These are phyloP conservation scores for Collybiopsis confluens DNA, from an alignment of 768 basidiomycete species.

Conservation along the genomic window DNA sequence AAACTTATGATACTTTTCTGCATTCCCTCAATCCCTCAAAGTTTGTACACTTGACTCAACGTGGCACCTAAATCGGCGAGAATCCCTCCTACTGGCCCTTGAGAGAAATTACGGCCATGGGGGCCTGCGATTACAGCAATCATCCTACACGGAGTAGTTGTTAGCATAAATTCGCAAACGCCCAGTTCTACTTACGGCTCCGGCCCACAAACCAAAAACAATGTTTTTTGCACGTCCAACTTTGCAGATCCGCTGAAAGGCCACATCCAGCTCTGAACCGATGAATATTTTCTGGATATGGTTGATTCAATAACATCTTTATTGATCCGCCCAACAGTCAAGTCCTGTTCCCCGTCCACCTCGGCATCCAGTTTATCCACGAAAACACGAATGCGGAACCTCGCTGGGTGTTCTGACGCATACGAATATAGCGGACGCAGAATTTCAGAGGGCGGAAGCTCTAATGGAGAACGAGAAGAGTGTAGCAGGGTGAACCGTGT, in stretches of 20 bases:
- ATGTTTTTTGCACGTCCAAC: slow-evolving; percentile 30
- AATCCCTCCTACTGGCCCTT: slow-evolving; percentile 66
- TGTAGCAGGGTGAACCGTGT: slow-evolving; percentile 74
- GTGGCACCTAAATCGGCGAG: slow-evolving; percentile 60
- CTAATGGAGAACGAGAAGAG: slow-evolving; percentile 53
- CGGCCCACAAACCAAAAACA: slow-evolving; percentile 84
- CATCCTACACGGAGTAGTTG: slow-evolving; percentile 49
- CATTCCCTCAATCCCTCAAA: slow-evolving; percentile 29
- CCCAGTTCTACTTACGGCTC: slow-evolving; percentile 51
- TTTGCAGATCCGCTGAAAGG: slow-evolving; percentile 20
- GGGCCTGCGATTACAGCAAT: slow-evolving; percentile 71
- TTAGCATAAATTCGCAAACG: not conserved
- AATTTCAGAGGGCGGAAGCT: slow-evolving; percentile 66
- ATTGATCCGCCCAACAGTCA: slow-evolving; percentile 52
- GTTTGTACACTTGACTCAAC: slow-evolving; percentile 64
- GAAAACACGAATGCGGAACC: slow-evolving; percentile 55
- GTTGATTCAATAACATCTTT: slow-evolving; percentile 41
- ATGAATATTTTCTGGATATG: slow-evolving; percentile 25
- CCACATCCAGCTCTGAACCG: slow-evolving; percentile 32
- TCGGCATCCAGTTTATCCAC: slow-evolving; percentile 40
- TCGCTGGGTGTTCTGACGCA: slow-evolving; percentile 48
- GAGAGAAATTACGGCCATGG: slow-evolving; percentile 70
- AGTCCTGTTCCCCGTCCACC: slow-evolving; percentile 14
- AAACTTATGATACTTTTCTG: not conserved
- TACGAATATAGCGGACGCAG: slow-evolving; percentile 47